Base-by-base conservation (phyloP, 2,329 filamentous ascomycete genomes). In the Keithomyces neogunnii region DNA sequence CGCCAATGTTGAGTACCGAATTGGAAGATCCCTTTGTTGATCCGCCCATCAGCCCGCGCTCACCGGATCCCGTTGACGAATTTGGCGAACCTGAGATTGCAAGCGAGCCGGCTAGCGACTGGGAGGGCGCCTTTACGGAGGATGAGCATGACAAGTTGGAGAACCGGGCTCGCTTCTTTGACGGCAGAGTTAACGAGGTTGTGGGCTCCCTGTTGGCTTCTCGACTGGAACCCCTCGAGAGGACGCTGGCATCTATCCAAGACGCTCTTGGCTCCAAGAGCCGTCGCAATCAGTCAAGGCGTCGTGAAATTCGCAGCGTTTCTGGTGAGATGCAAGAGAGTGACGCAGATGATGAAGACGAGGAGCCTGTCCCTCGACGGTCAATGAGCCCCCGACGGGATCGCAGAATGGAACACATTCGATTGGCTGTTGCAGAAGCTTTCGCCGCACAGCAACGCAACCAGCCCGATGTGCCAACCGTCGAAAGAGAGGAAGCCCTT, bases 331-430 rank as follows among this genome's bases (percentile, higher is more conserved):
- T 78, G 3, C 76, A 81, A 46, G 84, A 95, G 53, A 96, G 92
- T 64, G 93, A 97, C 69, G 92, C 93, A 9, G 92, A 97, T 65
- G 91, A 96, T 55, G 90, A 96, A 63, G 91, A 95, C 57, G 90
- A 96, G 28, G 88, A 85, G 51, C 78, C 82, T 51, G 55, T 71
- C 53, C 70, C 76, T 55, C 76, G 82, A 63, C 84, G 88, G 48
- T 86, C 87, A 5, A 77, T 84, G 59, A 96, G 91, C 59, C 89
- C 90, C 19, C 80, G 81, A 52, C 80, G 85, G 55, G 89, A 95
- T 62, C 84, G 85, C 60, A 89, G 82, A 59, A 68, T 91, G 60
- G 90, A 96, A 52, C 89, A 92, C 65, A 89, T 99, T 57, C 85
- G 85, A 50, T 73, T 74, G 29, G 81, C 82, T 43, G 77, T 92